Evolutionary conservation across 768 basidiomycete species (phyloP).

Genomic region (Tulasnella calospora): DNA sequence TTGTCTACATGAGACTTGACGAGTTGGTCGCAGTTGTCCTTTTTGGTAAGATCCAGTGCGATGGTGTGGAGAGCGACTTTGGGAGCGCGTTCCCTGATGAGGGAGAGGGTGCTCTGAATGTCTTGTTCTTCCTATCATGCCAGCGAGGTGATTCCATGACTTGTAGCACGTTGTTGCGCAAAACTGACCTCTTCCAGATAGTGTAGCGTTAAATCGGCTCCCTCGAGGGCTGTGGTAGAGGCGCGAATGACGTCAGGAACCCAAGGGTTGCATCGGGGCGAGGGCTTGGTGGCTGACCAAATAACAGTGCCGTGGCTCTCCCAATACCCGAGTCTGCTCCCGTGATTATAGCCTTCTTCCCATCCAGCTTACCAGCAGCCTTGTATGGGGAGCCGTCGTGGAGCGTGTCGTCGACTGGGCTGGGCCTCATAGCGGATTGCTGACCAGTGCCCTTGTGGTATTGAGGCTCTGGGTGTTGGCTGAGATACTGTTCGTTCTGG

Average conservation of each 20-base stretch:
- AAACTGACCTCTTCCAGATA: constrained; percentile 28
- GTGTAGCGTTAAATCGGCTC: constrained; percentile 38
- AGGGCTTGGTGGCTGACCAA: constrained; percentile 31
- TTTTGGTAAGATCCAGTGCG: constrained; percentile 41
- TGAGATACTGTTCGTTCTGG: constrained; percentile 1
- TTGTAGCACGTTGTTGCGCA: background rate
- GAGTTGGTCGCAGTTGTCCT: constrained; percentile 40
- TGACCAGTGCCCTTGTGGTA: constrained; percentile 31
- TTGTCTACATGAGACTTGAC: constrained; percentile 41
- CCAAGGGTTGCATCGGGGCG: background rate
- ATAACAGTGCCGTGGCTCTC: constrained; percentile 42
- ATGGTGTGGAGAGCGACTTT: constrained; percentile 39
- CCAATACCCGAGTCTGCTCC: constrained; percentile 52
- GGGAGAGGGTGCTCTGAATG: constrained; percentile 38
- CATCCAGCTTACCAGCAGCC: constrained; percentile 45
- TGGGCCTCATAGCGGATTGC: constrained; percentile 37
- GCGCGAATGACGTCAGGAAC: background rate
- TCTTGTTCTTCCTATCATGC: constrained; percentile 41
- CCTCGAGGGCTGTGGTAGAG: constrained; percentile 36
- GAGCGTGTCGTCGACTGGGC: constrained; percentile 42
- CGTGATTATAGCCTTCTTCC: constrained; percentile 48
- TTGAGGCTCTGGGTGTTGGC: constrained; percentile 14
- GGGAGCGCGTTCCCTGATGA: constrained; percentile 42
- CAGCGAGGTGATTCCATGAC: background rate
- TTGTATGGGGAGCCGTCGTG: constrained; percentile 47